Evolutionary conservation across 345 rosid genomes (phyloP).

Genomic region (Rhodamnia argentea): DNA sequence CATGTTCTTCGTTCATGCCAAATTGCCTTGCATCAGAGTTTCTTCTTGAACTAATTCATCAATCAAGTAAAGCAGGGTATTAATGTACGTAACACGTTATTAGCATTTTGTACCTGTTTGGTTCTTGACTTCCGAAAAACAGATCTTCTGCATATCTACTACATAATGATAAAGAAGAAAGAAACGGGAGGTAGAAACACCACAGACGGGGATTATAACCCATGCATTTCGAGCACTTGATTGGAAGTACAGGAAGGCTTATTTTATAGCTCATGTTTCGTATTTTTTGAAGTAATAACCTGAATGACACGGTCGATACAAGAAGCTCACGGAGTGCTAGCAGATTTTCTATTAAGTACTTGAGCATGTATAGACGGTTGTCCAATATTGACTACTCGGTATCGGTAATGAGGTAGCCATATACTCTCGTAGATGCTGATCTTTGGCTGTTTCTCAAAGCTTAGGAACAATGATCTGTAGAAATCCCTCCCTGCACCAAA

Average conservation of each 20-base stretch:
- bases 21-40: background rate
- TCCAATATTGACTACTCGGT: background rate
- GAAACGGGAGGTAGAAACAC: background rate
- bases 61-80: background rate
- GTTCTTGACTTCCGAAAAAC: background rate
- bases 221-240: background rate
- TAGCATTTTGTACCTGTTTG: background rate
- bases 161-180: background rate
- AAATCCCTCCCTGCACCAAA: conserved; percentile 47
- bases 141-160: background rate
- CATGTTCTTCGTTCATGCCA: background rate
- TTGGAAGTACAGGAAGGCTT: background rate
- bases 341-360: background rate
- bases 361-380: background rate
- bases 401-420: background rate
- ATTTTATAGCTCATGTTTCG: background rate
- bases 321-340: background rate
- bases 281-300: background rate
- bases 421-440: background rate
- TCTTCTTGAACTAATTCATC: background rate
- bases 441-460: conserved; percentile 20
- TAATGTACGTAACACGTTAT: background rate
- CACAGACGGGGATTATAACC: background rate
- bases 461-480: conserved; percentile 50
- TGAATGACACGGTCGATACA: background rate